Conservation (phyloP, 768 basidiomycete genomes). For the Psilocybe cyanescens region DNA sequence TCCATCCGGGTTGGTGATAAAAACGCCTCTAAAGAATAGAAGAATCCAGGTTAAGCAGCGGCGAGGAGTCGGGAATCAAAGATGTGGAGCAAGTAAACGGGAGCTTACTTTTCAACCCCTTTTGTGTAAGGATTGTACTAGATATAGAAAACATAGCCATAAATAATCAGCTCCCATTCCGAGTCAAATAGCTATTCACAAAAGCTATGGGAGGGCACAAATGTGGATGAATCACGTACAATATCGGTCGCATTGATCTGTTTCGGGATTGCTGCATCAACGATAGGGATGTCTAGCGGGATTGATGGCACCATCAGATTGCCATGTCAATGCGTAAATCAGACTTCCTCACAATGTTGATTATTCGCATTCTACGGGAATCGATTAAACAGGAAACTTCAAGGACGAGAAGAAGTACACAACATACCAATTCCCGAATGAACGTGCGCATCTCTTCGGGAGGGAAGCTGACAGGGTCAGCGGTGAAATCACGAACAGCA, state of each 20-base stretch:
- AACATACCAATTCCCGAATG: conserved; percentile 58
- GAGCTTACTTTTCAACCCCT: conserved; percentile 59
- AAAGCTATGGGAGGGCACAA: not conserved
- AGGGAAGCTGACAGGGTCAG: conserved; percentile 68
- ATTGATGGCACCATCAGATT: conserved; percentile 11
- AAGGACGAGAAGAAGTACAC: not conserved
- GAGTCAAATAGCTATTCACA: conserved; percentile 3
- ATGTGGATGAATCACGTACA: conserved; percentile 41
- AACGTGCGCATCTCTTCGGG: conserved; percentile 54
- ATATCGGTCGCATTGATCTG: conserved; percentile 63
- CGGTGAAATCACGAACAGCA: conserved; percentile 69
- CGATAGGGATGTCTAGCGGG: conserved; percentile 64
- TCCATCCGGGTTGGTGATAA: conserved; percentile 77
- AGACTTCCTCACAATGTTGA: conserved; percentile 20
- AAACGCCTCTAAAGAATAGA: conserved; percentile 52
- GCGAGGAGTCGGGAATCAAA: conserved; percentile 14
- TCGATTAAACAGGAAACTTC: not conserved
- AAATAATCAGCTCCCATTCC: conserved; percentile 1
- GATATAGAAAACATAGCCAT: conserved; percentile 2
- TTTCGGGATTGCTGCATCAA: conserved; percentile 65
- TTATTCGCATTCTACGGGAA: conserved; percentile 16
- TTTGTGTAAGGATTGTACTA: conserved; percentile 72
- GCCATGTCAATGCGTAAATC: conserved; percentile 16
- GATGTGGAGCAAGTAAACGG: conserved; percentile 7
- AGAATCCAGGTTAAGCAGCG: conserved; percentile 5